These are phyloP conservation scores for Ogataea trehalophila DNA, from an alignment of 805 yeast species.

Conservation along the genomic window DNA sequence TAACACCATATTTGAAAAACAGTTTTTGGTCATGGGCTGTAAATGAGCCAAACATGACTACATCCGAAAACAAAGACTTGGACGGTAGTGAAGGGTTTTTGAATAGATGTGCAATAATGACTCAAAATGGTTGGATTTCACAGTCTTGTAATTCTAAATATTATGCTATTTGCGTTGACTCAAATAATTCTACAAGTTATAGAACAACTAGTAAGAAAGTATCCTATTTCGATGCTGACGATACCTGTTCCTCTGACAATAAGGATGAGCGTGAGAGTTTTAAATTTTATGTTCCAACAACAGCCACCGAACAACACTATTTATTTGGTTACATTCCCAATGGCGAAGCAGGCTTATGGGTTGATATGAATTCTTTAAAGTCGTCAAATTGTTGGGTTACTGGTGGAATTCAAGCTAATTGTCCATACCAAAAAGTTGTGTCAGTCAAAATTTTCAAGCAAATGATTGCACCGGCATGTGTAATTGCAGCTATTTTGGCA, in stretches of 20 bases:
- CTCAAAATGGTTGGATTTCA: constrained; percentile 55
- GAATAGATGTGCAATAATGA: constrained; percentile 38
- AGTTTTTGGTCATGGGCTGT: constrained; percentile 75
- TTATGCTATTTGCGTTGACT: constrained; percentile 52
- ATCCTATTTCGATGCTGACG: constrained; percentile 43
- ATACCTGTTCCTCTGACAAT: constrained; percentile 12
- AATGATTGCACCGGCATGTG: constrained; percentile 63
- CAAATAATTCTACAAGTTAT: constrained; percentile 40
- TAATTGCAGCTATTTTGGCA: constrained; percentile 50
- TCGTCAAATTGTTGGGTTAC: constrained; percentile 76
- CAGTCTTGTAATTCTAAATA: constrained; percentile 57
- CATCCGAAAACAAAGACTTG: not conserved
- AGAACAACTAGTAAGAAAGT: constrained; percentile 27
- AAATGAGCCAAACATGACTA: constrained; percentile 41
- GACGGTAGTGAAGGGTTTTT: constrained; percentile 17
- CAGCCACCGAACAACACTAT: constrained; percentile 41
- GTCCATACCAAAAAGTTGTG: constrained; percentile 68
- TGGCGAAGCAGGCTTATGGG: constrained; percentile 53
- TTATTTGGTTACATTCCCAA: constrained; percentile 18
- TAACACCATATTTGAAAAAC: constrained; percentile 29
- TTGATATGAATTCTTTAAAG: constrained; percentile 74
- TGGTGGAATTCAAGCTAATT: constrained; percentile 71
- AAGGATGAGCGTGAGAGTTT: constrained; percentile 24
- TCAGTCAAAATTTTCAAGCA: constrained; percentile 52
- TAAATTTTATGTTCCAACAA: constrained; percentile 41